These are phyloP conservation scores for Mycena metata DNA, from an alignment of 768 basidiomycete genomes.

Conservation along the genomic window DNA sequence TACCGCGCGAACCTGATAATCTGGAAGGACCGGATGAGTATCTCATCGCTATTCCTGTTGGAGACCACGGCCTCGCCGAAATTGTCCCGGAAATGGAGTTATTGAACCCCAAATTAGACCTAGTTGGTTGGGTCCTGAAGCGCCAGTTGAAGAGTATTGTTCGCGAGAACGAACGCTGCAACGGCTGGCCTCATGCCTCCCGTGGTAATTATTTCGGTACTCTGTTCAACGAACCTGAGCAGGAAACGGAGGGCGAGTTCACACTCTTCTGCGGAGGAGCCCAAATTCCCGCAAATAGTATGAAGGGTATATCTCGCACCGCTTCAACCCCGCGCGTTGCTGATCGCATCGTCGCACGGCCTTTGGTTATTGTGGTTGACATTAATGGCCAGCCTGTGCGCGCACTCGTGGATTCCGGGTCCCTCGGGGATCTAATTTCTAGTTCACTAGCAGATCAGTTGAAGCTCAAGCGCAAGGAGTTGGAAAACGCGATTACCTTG, in stretches of 20 bases:
- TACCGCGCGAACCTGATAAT: too few relatives aligned
- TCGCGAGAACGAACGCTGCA: neutral
- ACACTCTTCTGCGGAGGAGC: neutral
- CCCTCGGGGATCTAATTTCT: too few relatives aligned
- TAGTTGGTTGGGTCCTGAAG: conserved; percentile 11
- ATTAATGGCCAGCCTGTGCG: conserved; percentile 11
- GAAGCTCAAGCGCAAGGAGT: too few relatives aligned
- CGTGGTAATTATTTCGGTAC: neutral
- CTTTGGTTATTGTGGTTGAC: conserved; percentile 7
- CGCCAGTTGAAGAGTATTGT: neutral
- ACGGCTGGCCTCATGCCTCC: neutral
- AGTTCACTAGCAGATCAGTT: too few relatives aligned
- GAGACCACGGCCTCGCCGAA: neutral
- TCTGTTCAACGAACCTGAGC: neutral
- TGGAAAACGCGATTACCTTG: too few relatives aligned
- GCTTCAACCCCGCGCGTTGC: conserved; percentile 41
- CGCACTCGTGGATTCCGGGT: neutral
- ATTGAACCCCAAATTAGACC: too few relatives aligned
- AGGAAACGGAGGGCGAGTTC: conserved; percentile 11
- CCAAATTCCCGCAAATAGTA: conserved; percentile 31
- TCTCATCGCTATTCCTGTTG: neutral
- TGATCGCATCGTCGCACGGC: too few relatives aligned
- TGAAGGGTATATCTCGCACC: conserved; percentile 39
- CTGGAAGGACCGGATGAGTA: neutral
- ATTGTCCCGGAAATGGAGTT: neutral